Evolutionary conservation across 495 filamentous ascomycete genomes (phyloP), one percentile per base, ranked within the genome.

Genomic region (Annulohypoxylon moriforme): DNA sequence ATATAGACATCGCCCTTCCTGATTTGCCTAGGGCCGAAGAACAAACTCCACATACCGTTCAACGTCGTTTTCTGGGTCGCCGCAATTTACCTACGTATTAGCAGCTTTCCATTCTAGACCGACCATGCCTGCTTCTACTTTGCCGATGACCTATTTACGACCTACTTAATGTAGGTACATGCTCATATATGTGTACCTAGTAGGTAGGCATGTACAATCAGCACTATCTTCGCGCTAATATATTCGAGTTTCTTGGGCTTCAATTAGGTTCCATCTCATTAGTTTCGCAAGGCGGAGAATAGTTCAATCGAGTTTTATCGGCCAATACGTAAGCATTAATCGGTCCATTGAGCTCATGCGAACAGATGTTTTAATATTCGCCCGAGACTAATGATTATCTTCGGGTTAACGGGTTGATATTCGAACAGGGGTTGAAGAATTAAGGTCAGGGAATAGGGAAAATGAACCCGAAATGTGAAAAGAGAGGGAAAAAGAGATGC

Each of bases 11-110:
- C 58, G 40, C 18, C 27, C 31, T 24, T 61, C 61, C 53, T 73
- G 70, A 69, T 73, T 73, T 73, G 71, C 67, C 18, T 69, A 57
- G 44, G 9, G 33, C 50, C 20, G 44, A 52, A 27, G 10, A 53
- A 52, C 40, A 44, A 63, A 63, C 71, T 69, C 71, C 66, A 69
- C 71, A 42, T 64, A 36, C 66, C 66, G 44, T 44, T 57, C 44
- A 66, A 60, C 34, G n/a, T 59, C 40, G 25, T 18, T 14, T 38
- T 60, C 34, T 64, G 71, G 71, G 66, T 67, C 66, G 57, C 33
- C 49, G 66, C 40, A 73, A 73, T 61, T 68, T 64, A 72, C 59
- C 44, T 65, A 52, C 22, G 22, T 52, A 38, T 36, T 61, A 58
- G 40, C 38, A 68, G 38, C 16, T 33, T 56, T 57, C 52, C 50